Percentiles rank a stretch among this genome's conserved stretches.
Evolutionary conservation across 805 yeast genomes (phyloP).

Genomic region (Candida nemodendra): DNA sequence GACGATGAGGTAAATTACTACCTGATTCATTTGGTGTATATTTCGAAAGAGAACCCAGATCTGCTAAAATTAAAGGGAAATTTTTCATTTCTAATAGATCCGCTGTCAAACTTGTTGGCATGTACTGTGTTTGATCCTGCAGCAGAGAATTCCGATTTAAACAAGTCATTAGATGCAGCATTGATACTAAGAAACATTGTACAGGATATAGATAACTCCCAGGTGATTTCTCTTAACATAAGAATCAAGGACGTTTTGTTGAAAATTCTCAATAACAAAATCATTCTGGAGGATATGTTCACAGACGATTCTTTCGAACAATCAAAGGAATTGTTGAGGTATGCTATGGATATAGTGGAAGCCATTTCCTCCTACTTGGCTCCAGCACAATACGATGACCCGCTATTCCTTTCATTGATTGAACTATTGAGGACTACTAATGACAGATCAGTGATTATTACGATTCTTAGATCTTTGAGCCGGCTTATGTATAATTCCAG

Average conservation of each 20-base stretch:
- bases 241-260: conserved; percentile 39
- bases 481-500: conserved; percentile 69
- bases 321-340: conserved; percentile 59
- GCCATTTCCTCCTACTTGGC: conserved; percentile 79
- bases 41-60: conserved; percentile 41
- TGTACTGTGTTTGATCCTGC: conserved; percentile 18
- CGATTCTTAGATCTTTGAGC: conserved; percentile 72
- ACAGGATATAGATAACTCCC: conserved; percentile 82
- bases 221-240: conserved; percentile 59
- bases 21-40: conserved; percentile 49
- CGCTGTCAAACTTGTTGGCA: conserved; percentile 22
- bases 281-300: conserved; percentile 27
- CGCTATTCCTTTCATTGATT: conserved; percentile 57
- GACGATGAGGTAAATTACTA: conserved; percentile 73
- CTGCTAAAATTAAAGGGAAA: conserved; percentile 40
- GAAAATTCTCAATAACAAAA: conserved; percentile 40
- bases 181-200: conserved; percentile 76
- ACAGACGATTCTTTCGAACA: conserved; percentile 31
- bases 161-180: conserved; percentile 45
- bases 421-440: conserved; percentile 47
- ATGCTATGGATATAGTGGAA: conserved; percentile 78
- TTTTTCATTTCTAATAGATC: conserved; percentile 40
- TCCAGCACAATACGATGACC: conserved; percentile 70
- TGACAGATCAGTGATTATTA: conserved; percentile 69
- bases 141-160: conserved; percentile 24